Conservation (phyloP, 306 rosid species). For the Mucuna pruriens region DNA sequence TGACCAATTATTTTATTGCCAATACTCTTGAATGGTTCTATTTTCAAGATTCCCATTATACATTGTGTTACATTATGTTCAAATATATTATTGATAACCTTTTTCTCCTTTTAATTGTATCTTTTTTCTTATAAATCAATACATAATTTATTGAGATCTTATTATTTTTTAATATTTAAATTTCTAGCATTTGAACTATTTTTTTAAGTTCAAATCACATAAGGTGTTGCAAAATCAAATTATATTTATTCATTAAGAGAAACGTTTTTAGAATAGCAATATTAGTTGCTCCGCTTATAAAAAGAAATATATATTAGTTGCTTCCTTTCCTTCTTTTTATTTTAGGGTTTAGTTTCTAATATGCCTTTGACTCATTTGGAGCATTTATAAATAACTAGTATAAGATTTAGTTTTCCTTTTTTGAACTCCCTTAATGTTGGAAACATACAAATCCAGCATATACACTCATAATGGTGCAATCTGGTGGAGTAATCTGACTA, state of each 20-base stretch:
- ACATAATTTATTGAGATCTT: not conserved
- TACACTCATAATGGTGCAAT: not conserved
- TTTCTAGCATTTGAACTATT: not conserved
- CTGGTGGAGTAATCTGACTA: not conserved
- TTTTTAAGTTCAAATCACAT: not conserved
- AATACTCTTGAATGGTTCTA: not conserved
- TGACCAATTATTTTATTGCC: not conserved
- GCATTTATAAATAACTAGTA: not conserved
- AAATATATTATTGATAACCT: not conserved
- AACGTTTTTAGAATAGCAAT: too few relatives aligned
- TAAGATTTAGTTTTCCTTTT: too few relatives aligned
- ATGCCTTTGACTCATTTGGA: not conserved
- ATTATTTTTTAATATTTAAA: not conserved
- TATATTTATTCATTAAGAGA: too few relatives aligned
- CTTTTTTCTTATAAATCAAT: not conserved
- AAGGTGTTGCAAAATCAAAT: not conserved
- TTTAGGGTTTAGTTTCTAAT: not conserved
- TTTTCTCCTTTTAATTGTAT: not conserved
- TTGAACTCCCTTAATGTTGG: not conserved
- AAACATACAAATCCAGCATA: not conserved
- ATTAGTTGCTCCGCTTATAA: too few relatives aligned
- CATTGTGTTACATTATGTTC: not conserved
- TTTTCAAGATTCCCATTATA: not conserved
- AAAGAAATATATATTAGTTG: too few relatives aligned
- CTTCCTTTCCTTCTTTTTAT: not conserved